Conservation (phyloP, 768 basidiomycete genomes). For the Cystofilobasidium macerans region DNA sequence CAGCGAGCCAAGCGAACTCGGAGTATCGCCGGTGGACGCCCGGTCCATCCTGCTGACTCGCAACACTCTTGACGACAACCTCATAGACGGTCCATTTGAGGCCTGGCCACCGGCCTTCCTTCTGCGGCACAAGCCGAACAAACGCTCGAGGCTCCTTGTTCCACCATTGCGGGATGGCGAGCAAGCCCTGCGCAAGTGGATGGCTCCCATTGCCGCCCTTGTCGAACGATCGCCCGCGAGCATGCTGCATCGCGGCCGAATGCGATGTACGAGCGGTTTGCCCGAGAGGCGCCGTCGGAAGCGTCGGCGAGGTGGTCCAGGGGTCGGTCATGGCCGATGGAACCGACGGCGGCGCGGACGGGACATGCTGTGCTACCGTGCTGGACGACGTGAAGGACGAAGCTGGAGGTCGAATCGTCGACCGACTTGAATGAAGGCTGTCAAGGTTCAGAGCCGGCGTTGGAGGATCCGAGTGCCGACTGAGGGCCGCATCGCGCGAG, state of each 20-base stretch:
- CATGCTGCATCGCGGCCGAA: slow-evolving; percentile 7
- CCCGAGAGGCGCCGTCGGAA: background rate
- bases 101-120: slow-evolving; percentile 74
- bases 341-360: background rate
- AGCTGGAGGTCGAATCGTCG: background rate
- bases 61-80: slow-evolving; percentile 59
- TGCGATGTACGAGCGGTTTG: background rate
- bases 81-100: slow-evolving; percentile 79
- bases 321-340: background rate
- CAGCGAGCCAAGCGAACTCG: slow-evolving; percentile 84
- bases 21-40: slow-evolving; percentile 78
- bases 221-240: slow-evolving; percentile 42
- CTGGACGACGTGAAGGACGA: background rate
- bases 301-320: slow-evolving; percentile 1
- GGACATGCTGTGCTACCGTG: background rate
- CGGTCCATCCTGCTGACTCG: slow-evolving; percentile 32
- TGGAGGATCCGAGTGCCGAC: slow-evolving; percentile 8
- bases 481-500: background rate
- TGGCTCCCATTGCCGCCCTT: slow-evolving; percentile 42
- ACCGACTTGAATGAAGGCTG: background rate
- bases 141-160: slow-evolving; percentile 61
- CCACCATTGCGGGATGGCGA: slow-evolving; percentile 80
- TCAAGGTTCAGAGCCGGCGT: slow-evolving; percentile 18
- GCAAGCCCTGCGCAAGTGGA: slow-evolving; percentile 30
- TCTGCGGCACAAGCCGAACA: slow-evolving; percentile 60